These are phyloP conservation scores for Xerocomus nothofagi DNA, from an alignment of 1,284 basidiomycete genomes.

Conservation along the genomic window DNA sequence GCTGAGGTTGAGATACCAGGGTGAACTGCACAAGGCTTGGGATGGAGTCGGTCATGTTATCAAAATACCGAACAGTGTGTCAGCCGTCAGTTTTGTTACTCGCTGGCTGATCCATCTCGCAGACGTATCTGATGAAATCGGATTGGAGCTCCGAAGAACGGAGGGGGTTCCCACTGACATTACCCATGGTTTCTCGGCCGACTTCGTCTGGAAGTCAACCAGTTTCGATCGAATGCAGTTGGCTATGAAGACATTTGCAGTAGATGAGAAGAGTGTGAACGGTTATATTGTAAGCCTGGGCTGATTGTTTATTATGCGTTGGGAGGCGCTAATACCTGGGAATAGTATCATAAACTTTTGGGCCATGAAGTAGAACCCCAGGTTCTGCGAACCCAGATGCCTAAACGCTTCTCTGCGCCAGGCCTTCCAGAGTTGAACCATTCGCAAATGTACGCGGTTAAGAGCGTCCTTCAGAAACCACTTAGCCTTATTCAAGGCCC, in stretches of 20 bases:
- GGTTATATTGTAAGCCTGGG: conserved; percentile 79
- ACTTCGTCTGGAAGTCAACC: conserved; percentile 99
- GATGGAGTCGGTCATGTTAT: conserved; percentile 97
- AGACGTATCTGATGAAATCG: conserved; percentile 99
- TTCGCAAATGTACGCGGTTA: conserved; percentile 99
- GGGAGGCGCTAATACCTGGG: conserved; percentile 13
- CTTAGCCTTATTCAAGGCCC: conserved; percentile 97
- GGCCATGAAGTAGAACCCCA: conserved; percentile 96
- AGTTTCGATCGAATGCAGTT: conserved; percentile 99
- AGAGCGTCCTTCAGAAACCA: conserved; percentile 98
- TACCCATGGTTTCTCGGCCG: conserved; percentile 93
- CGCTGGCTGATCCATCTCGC: conserved; percentile 21
- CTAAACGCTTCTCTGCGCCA: conserved; percentile 94
- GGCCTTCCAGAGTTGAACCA: conserved; percentile 98
- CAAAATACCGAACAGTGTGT: conserved; percentile 97
- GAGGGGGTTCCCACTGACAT: conserved; percentile 96
- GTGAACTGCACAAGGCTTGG: conserved; percentile 90
- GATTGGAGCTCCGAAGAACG: conserved; percentile 85
- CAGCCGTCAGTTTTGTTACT: not conserved
- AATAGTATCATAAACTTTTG: conserved; percentile 94
- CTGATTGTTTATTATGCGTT: not conserved
- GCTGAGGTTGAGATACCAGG: conserved; percentile 85
- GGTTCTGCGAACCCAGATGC: conserved; percentile 89
- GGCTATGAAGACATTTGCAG: conserved; percentile 99
- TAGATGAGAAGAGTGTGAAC: conserved; percentile 98